phyloP scores from a whole-genome alignment of 139 green algal species.

The Pseudopediastrum boryanum region DNA sequence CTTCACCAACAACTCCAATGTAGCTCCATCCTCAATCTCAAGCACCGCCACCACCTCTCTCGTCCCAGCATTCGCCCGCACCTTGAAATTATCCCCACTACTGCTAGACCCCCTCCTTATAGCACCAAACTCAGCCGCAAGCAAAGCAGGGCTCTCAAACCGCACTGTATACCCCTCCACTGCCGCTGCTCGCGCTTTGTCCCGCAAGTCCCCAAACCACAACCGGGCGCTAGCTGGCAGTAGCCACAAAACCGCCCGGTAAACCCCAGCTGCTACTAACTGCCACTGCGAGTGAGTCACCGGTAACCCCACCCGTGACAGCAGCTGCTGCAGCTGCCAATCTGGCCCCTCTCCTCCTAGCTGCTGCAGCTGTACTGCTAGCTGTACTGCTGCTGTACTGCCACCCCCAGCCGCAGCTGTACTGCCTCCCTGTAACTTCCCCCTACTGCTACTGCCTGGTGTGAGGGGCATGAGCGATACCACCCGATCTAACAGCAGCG shows the following conservation, averaged over 20 bases:
- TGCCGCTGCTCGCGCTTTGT: conserved; percentile 52
- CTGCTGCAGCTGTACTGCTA: conserved; percentile 10
- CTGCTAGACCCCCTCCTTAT: conserved; percentile 30
- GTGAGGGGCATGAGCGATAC: conserved; percentile 28
- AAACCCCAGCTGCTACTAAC: conserved; percentile 40
- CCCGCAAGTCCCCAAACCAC: conserved; percentile 87
- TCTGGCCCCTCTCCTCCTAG: background rate
- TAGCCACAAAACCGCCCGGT: conserved; percentile 64
- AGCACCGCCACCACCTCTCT: conserved; percentile 79
- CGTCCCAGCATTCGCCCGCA: conserved; percentile 52
- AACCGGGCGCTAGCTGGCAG: conserved; percentile 77
- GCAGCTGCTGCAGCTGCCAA: conserved; percentile 32
- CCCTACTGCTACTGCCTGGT: conserved; percentile 20
- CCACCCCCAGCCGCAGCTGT: background rate
- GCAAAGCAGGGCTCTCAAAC: conserved; percentile 74
- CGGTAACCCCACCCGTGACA: conserved; percentile 32
- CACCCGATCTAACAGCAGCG: conserved; percentile 41
- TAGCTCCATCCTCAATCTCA: conserved; percentile 84
- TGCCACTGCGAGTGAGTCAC: conserved; percentile 4
- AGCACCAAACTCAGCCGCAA: conserved; percentile 77
- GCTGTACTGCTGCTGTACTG: background rate
- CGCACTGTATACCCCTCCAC: conserved; percentile 86
- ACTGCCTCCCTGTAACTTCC: background rate
- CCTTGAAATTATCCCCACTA: conserved; percentile 59
- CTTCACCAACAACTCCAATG: conserved; percentile 83